Evolutionary conservation across 306 rosid genomes (phyloP), one percentile per base, ranked within the genome.

Genomic region (Amphicarpaea edgeworthii): DNA sequence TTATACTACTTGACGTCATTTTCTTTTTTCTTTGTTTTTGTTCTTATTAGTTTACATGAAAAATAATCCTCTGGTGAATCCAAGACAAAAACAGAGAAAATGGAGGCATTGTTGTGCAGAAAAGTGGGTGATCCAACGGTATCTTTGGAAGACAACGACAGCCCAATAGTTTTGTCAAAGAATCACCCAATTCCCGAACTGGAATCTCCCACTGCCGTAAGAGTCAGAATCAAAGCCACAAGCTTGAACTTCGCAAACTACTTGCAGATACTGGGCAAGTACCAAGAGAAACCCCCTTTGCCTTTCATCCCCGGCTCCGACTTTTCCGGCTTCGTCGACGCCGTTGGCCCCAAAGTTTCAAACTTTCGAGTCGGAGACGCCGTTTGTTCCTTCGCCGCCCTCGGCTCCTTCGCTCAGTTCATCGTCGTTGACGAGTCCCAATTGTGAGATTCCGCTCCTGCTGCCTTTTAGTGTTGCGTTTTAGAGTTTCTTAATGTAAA

Each of bases 171-270:
- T 3, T 11, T 92, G 28, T 84, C 84, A 0, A 86, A 76, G 71
- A 83, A 60, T 20, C 86, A 86, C 49, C 92, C 95, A 6, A 77
- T 92, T 23, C 98, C 98, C 14, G 75, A 80, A 62, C 66, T 95
- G 55, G 51, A 75, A 7, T 80, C 90, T 57, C 92, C 97, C 12
- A 83, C 93, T 30, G 58, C 96, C 0, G 96, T 92, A 16, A 87
- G 97, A 76, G 93, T 95, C 61, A 89, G 88, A 49, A 74, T 95
- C 69, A 92, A 84, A 87, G 97, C 96, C 23, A 87, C 97, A 23
- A 95, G 98, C 87, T 88, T 95, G 92, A 95, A 95, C 85, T 95
- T 79, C 57, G 97, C 96, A 17, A 95, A 95, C 80, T 92, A 95
- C 82, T 83, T 90, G 24, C 97, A 92, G 87, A 80, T 95, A 41